Conservation (phyloP, 2,329 filamentous ascomycete genomes). For the Elsinoe batatas region DNA sequence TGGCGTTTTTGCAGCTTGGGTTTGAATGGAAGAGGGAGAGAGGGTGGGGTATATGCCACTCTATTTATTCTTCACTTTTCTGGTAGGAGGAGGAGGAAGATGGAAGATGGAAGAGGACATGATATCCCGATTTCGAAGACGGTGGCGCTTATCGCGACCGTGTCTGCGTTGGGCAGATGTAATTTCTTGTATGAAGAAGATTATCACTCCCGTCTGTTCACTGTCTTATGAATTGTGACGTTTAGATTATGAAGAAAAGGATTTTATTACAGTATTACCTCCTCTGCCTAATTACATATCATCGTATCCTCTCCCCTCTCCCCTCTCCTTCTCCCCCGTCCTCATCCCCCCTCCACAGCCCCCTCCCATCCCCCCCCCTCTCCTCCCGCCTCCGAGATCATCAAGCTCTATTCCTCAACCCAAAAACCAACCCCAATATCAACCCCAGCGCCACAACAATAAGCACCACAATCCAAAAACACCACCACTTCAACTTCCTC, state of each 20-base stretch:
- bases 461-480: slow-evolving; percentile 47
- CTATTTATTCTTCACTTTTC: background rate
- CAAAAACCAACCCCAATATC: slow-evolving; percentile 40
- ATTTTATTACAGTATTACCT: slow-evolving; percentile 8
- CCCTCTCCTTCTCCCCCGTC: background rate
- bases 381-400: no score
- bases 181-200: no score
- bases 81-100: background rate
- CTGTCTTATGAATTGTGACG: background rate
- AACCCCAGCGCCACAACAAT: slow-evolving; percentile 43
- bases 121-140: no score
- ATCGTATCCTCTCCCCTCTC: slow-evolving; percentile 28
- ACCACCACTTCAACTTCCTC: slow-evolving; percentile 76
- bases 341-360: background rate
- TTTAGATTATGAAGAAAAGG: background rate
- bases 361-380: background rate
- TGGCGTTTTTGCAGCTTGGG: background rate
- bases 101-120: no score
- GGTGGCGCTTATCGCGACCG: no score
- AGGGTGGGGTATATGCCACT: background rate
- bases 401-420: slow-evolving; percentile 21
- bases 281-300: slow-evolving; percentile 17
- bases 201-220: background rate
- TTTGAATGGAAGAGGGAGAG: background rate
- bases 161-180: no score